Evolutionary conservation across 2,329 filamentous ascomycete species (phyloP).

Genomic region (Fusarium caatingaense): DNA sequence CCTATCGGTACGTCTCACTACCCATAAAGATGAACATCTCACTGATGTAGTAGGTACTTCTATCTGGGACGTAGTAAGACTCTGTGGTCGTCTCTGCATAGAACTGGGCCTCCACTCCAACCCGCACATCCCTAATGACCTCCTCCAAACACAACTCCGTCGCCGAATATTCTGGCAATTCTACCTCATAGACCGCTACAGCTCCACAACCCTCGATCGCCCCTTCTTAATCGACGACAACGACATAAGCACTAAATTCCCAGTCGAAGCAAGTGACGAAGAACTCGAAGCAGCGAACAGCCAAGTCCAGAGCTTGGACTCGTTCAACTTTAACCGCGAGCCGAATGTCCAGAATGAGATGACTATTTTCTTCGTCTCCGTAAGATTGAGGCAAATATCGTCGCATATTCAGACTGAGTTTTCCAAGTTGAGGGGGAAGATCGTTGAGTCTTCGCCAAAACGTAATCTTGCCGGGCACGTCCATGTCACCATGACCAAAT

Average conservation of each 20-base stretch:
- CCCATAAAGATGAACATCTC: no score
- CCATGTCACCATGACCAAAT: constrained; percentile 43
- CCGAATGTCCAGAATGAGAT: constrained; percentile 12
- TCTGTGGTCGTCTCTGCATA: constrained; percentile 35
- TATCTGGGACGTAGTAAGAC: constrained; percentile 35
- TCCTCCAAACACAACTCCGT: constrained; percentile 28
- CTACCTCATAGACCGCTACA: constrained; percentile 38
- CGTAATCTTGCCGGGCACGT: constrained; percentile 35
- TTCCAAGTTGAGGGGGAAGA: constrained; percentile 20
- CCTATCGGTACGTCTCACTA: no score
- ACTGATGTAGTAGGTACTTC: no score
- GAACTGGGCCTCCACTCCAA: constrained; percentile 29
- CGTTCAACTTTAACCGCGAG: not conserved
- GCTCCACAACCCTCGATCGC: constrained; percentile 23
- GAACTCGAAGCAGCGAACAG: constrained; percentile 14
- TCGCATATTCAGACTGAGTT: constrained; percentile 53
- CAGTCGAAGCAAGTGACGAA: constrained; percentile 28
- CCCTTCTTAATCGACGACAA: constrained; percentile 35
- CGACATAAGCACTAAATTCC: constrained; percentile 30
- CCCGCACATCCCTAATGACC: not conserved
- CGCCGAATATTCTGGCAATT: constrained; percentile 40
- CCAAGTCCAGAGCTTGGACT: not conserved
- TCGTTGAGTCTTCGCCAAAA: not conserved
- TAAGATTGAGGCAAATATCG: constrained; percentile 55
- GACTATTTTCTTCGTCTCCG: constrained; percentile 52